A percentile compares a stretch with the other conserved stretches of the same genome.
Evolutionary conservation across 106 monocot genomes (phyloP).

Genomic region (Allium fistulosum): DNA sequence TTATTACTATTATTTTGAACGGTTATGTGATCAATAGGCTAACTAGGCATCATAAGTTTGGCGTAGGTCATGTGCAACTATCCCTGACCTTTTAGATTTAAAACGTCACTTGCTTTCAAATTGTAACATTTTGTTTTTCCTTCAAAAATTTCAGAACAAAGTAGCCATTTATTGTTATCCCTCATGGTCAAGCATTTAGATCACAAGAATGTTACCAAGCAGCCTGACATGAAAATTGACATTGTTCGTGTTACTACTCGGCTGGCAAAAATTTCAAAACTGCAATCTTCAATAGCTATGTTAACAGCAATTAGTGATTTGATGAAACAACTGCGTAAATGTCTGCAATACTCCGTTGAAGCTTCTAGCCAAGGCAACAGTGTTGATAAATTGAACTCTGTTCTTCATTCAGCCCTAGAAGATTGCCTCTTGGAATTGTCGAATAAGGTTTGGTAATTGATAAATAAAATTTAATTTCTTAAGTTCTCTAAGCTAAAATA

Average conservation of each 20-base stretch:
- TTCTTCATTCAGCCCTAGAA: slow-evolving; percentile 68
- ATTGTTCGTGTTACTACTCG: slow-evolving; percentile 42
- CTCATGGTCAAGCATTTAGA: slow-evolving; percentile 79
- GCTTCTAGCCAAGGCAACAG: slow-evolving; percentile 30
- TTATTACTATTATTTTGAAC: too few relatives aligned
- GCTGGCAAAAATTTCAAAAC: slow-evolving; percentile 43
- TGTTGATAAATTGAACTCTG: slow-evolving; percentile 31
- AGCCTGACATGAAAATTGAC: slow-evolving; percentile 42
- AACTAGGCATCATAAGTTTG: too few relatives aligned
- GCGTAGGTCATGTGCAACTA: not conserved
- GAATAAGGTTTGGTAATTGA: slow-evolving; percentile 41
- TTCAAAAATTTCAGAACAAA: slow-evolving; percentile 52
- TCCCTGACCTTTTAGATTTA: not conserved
- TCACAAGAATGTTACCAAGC: slow-evolving; percentile 76
- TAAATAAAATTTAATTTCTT: too few relatives aligned
- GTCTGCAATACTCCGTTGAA: slow-evolving; percentile 73
- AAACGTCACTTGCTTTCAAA: not conserved
- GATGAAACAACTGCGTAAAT: slow-evolving; percentile 83
- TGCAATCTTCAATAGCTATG: slow-evolving; percentile 48
- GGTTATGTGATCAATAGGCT: too few relatives aligned
- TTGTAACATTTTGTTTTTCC: not conserved
- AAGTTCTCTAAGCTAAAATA: too few relatives aligned
- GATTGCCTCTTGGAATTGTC: slow-evolving; percentile 58
- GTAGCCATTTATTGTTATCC: slow-evolving; percentile 61
- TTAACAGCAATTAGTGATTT: slow-evolving; percentile 62